A percentile compares a stretch with the other conserved stretches of the same genome.
Evolutionary conservation across 192 early-diverging fungal species (phyloP).

Genomic region (Thamnidium elegans): DNA sequence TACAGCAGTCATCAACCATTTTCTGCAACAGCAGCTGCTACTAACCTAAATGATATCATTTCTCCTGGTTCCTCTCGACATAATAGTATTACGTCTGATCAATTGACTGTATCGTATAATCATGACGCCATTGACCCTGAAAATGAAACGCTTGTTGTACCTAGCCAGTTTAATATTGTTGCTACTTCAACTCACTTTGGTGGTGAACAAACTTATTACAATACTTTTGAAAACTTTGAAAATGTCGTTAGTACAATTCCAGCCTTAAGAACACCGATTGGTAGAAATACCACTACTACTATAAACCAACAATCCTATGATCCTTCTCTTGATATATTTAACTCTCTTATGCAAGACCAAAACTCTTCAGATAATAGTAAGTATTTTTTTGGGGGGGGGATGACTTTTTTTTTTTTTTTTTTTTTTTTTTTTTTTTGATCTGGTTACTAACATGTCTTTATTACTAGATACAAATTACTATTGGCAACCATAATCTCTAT

Average conservation of each 20-base stretch:
- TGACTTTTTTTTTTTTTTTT: too few relatives aligned
- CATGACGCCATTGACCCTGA: neutral
- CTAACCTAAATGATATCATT: neutral
- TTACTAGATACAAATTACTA: neutral
- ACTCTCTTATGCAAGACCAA: neutral
- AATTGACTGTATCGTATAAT: neutral
- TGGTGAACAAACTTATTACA: conserved; percentile 3
- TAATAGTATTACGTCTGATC: neutral
- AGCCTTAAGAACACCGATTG: neutral
- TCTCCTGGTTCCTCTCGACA: neutral
- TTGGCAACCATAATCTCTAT: neutral
- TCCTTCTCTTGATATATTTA: neutral
- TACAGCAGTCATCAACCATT: neutral
- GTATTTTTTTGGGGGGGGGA: neutral
- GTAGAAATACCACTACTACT: neutral
- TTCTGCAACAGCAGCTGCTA: too few relatives aligned
- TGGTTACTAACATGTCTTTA: neutral
- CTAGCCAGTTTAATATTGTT: conserved; percentile 7
- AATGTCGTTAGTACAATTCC: neutral
- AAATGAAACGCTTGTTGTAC: neutral
- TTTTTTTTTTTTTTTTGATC: too few relatives aligned
- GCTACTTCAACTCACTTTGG: neutral
- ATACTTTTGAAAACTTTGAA: neutral
- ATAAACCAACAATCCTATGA: neutral
- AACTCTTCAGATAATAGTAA: neutral